Percentiles rank a stretch among this genome's conserved stretches.
These are phyloP conservation scores for Apostasia shenzhenica DNA, from an alignment of 106 monocot species.

Conservation along the genomic window DNA sequence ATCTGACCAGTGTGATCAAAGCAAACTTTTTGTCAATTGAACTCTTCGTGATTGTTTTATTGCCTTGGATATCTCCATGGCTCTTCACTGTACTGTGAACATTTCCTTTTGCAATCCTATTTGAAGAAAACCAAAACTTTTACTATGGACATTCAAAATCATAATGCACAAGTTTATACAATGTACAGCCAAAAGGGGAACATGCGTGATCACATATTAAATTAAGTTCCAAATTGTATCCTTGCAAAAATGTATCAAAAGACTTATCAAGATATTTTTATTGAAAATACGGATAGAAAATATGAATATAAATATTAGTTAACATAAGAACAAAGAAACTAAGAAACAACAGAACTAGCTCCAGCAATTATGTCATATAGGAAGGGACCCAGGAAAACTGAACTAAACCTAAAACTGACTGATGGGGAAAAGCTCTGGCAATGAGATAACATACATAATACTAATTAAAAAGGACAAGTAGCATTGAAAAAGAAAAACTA, in stretches of 20 bases:
- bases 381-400: no score
- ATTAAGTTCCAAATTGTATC: neutral
- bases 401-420: no score
- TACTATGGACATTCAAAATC: neutral
- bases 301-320: neutral
- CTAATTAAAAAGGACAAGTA: no score
- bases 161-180: neutral
- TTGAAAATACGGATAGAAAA: neutral
- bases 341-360: neutral
- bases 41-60: slow-evolving; percentile 5
- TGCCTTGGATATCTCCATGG: slow-evolving; percentile 8
- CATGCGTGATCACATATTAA: neutral
- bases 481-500: no score
- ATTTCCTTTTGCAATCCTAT: slow-evolving; percentile 32
- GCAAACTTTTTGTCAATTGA: slow-evolving; percentile 23
- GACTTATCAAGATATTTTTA: neutral
- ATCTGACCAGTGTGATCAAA: slow-evolving; percentile 32
- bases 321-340: neutral
- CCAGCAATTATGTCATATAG: no score
- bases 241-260: neutral
- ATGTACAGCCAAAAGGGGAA: no score
- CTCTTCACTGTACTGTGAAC: slow-evolving; percentile 17
- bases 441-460: no score
- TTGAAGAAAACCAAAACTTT: neutral
- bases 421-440: no score